These are phyloP conservation scores for Clathrospora elynae DNA, from an alignment of 2,329 filamentous ascomycete species.

Conservation along the genomic window DNA sequence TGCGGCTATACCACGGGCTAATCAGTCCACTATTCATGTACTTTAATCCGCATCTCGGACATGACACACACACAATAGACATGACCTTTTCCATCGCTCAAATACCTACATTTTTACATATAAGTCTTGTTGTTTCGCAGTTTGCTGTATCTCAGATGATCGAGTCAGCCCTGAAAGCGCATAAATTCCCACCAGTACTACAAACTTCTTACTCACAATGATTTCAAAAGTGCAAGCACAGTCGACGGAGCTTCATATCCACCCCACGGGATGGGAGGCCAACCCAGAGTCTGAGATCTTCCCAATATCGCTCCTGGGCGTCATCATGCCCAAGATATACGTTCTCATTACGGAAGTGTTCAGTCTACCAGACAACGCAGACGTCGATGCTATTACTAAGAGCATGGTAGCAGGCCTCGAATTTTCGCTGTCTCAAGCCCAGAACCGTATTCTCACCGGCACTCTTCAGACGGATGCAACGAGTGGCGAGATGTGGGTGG, in stretches of 20 bases:
- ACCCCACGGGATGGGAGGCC: slow-evolving; percentile 1
- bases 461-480: slow-evolving; percentile 15
- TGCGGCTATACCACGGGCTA: too few relatives aligned
- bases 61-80: too few relatives aligned
- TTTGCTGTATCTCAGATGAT: too few relatives aligned
- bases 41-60: too few relatives aligned
- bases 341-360: slow-evolving; percentile 24
- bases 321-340: slow-evolving; percentile 27
- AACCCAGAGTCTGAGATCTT: background rate
- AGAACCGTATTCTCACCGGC: slow-evolving; percentile 20
- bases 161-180: too few relatives aligned
- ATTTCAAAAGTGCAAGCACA: too few relatives aligned
- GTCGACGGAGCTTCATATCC: slow-evolving; percentile 1
- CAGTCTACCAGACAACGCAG: slow-evolving; percentile 7
- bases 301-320: slow-evolving; percentile 7
- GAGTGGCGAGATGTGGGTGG: slow-evolving; percentile 23
- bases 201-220: too few relatives aligned
- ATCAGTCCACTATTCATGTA: too few relatives aligned
- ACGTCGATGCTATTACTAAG: slow-evolving; percentile 14
- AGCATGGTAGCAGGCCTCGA: slow-evolving; percentile 23
- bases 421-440: slow-evolving; percentile 19
- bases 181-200: too few relatives aligned
- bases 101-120: too few relatives aligned
- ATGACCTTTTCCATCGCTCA: too few relatives aligned
- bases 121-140: too few relatives aligned